phyloP scores from a whole-genome alignment of 2,329 filamentous ascomycete genomes.

The Coleophoma eucalyptorum region DNA sequence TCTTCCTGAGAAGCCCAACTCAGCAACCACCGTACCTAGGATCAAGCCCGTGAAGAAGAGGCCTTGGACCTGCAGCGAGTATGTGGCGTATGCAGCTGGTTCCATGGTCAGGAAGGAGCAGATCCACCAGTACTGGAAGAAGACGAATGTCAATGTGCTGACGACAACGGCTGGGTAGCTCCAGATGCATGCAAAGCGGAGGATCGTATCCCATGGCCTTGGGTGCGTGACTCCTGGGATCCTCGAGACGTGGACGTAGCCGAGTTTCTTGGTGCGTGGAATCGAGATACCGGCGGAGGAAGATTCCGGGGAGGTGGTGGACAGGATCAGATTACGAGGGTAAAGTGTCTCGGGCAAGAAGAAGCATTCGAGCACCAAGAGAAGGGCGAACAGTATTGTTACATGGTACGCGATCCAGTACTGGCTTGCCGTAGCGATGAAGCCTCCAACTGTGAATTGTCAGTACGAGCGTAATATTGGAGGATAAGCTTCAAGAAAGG shows the following conservation, averaged over 20 bases:
- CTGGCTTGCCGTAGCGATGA: slow-evolving; percentile 41
- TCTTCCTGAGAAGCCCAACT: slow-evolving; percentile 47
- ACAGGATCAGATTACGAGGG: slow-evolving; percentile 31
- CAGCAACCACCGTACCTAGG: slow-evolving; percentile 46
- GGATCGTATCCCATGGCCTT: slow-evolving; percentile 38
- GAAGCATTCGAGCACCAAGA: slow-evolving; percentile 42
- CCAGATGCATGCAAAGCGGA: slow-evolving; percentile 43
- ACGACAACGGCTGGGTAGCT: slow-evolving; percentile 41
- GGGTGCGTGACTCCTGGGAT: slow-evolving; percentile 49
- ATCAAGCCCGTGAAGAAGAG: slow-evolving; percentile 50
- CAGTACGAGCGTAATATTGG: not conserved
- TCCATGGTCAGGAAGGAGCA: slow-evolving; percentile 9
- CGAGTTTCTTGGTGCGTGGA: slow-evolving; percentile 15
- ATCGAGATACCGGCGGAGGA: not conserved
- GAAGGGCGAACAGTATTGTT: slow-evolving; percentile 45
- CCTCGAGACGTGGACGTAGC: slow-evolving; percentile 32
- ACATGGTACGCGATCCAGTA: slow-evolving; percentile 52
- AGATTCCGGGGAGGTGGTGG: not conserved
- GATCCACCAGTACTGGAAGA: slow-evolving; percentile 51
- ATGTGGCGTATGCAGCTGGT: slow-evolving; percentile 29
- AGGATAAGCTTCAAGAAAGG: not conserved
- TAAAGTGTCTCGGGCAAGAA: slow-evolving; percentile 55
- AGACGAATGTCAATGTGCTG: slow-evolving; percentile 44
- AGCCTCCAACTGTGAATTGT: slow-evolving; percentile 39
- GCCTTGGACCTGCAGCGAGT: slow-evolving; percentile 39